Conservation (phyloP, 169 alveolate genomes). For the Eimeria zaria region DNA sequence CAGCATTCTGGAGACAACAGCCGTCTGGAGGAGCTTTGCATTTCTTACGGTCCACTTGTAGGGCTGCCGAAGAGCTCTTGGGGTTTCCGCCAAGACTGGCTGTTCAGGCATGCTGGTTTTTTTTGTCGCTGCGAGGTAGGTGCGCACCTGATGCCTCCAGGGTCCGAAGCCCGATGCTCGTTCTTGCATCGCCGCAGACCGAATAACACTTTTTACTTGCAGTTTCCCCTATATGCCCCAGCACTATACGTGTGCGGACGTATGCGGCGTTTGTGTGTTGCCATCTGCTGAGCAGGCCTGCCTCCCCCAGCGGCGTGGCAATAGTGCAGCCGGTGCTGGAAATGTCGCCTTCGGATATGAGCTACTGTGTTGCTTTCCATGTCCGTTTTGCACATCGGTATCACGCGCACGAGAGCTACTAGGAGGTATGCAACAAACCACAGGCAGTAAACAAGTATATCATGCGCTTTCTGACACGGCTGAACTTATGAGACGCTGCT, state of each 20-base stretch:
- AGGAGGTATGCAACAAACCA: background rate
- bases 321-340: background rate
- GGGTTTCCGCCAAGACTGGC: slow-evolving; percentile 65
- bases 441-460: background rate
- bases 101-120: slow-evolving; percentile 34
- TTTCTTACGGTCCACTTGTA: slow-evolving; percentile 28
- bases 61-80: slow-evolving; percentile 36
- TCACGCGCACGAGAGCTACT: slow-evolving; percentile 14
- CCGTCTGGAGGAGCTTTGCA: slow-evolving; percentile 1
- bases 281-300: slow-evolving; percentile 36
- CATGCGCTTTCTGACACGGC: background rate
- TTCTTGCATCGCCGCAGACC: background rate
- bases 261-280: background rate
- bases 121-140: slow-evolving; percentile 56
- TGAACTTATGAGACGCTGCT: slow-evolving; percentile 4
- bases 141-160: background rate
- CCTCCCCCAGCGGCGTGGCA: background rate
- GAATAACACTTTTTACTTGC: background rate
- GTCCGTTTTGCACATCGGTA: slow-evolving; percentile 27
- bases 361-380: slow-evolving; percentile 24
- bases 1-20: background rate
- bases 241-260: background rate
- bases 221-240: background rate
- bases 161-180: background rate
- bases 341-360: slow-evolving; percentile 1